Evolutionary conservation across 805 yeast genomes (phyloP).

Genomic region (Candida adriatica): DNA sequence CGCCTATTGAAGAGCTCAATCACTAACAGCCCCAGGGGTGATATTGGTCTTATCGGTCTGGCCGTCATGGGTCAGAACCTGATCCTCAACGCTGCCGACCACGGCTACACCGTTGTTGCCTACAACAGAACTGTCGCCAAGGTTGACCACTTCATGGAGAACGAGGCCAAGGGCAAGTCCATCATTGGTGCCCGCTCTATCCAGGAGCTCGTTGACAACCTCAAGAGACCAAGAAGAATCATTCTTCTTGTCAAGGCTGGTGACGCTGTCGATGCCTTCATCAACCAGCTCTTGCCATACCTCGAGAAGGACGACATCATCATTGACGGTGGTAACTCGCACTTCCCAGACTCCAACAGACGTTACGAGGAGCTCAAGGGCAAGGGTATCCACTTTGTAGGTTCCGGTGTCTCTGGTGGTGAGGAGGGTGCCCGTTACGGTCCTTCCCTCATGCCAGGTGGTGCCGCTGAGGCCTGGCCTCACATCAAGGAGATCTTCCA

Average conservation of each 20-base stretch:
- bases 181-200: conserved; percentile 93
- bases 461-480: conserved; percentile 97
- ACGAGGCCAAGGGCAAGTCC: conserved; percentile 96
- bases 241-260: conserved; percentile 96
- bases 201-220: conserved; percentile 77
- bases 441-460: conserved; percentile 99
- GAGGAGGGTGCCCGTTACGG: conserved; percentile 99
- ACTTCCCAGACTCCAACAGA: conserved; percentile 98
- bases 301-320: conserved; percentile 96
- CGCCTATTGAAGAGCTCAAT: too few relatives aligned
- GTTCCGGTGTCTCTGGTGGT: conserved; percentile 99
- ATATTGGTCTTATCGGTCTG: conserved; percentile 97
- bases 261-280: conserved; percentile 86
- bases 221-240: conserved; percentile 96
- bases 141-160: conserved; percentile 88
- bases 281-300: conserved; percentile 80
- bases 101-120: conserved; percentile 96
- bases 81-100: conserved; percentile 96
- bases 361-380: conserved; percentile 83
- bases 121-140: conserved; percentile 96
- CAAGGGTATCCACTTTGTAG: conserved; percentile 88
- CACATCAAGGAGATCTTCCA: conserved; percentile 96
- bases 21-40: conserved; percentile 80
- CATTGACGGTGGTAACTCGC: conserved; percentile 99
- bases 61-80: conserved; percentile 99